Evolutionary conservation across 257 asterid species (phyloP).

Genomic region (Mentha longifolia): DNA sequence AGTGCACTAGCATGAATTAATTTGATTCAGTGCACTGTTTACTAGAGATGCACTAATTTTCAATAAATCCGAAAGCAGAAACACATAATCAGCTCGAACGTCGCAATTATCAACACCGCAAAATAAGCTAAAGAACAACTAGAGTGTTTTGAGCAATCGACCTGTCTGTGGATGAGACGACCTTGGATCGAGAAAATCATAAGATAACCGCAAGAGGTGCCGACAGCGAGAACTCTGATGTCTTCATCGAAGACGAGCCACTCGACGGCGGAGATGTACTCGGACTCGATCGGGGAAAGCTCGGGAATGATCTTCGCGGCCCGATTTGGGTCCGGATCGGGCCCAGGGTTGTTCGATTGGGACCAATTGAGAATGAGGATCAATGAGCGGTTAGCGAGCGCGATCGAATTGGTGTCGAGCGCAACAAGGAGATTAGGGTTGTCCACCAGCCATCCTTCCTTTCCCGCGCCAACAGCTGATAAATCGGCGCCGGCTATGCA

Average conservation of each 20-base stretch:
- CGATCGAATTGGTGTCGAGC: conserved; percentile 73
- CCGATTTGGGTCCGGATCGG: conserved; percentile 49
- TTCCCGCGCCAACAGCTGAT: conserved; percentile 79
- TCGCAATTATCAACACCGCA: background rate
- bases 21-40: background rate
- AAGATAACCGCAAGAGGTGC: conserved; percentile 85
- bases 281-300: conserved; percentile 80
- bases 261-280: conserved; percentile 78
- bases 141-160: conserved; percentile 20
- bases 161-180: conserved; percentile 88
- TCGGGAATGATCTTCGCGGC: conserved; percentile 71
- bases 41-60: background rate
- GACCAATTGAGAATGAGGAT: conserved; percentile 74
- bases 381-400: conserved; percentile 72
- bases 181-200: conserved; percentile 74
- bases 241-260: conserved; percentile 83
- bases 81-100: conserved; percentile 18
- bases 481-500: conserved; percentile 77
- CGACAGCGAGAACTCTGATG: conserved; percentile 69
- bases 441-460: conserved; percentile 87
- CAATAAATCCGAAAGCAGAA: background rate
- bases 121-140: background rate
- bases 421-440: conserved; percentile 70
- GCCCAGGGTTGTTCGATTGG: conserved; percentile 34
- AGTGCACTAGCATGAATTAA: background rate